Percentiles rank a stretch among this genome's conserved stretches.
phyloP scores from a whole-genome alignment of 2,329 filamentous ascomycete species.

The Trichoderma harzianum region DNA sequence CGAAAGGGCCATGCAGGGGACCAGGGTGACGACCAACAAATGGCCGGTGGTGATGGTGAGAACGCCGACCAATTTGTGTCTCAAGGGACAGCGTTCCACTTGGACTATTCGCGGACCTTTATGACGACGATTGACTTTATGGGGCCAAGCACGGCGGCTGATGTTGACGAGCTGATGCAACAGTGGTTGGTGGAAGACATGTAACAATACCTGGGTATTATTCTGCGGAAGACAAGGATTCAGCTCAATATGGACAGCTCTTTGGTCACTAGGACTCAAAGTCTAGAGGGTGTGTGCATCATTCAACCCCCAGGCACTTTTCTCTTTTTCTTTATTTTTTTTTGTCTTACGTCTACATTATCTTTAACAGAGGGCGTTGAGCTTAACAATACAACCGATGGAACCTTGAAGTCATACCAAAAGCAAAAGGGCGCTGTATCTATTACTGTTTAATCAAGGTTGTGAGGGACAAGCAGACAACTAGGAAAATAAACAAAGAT shows the following conservation, averaged over 20 bases:
- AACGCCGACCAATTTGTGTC: too few species aligned
- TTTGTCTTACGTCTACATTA: neutral
- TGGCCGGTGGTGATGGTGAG: neutral
- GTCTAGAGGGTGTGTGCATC: neutral
- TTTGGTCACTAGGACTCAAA: neutral
- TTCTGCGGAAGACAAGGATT: neutral
- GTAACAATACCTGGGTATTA: neutral
- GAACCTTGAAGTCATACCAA: neutral
- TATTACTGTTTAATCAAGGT: neutral
- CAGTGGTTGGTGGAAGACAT: conserved; percentile 5
- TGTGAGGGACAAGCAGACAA: neutral
- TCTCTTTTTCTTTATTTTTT: neutral
- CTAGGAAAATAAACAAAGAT: neutral
- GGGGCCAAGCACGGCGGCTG: neutral
- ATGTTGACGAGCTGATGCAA: conserved; percentile 10
- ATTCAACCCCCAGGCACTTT: neutral
- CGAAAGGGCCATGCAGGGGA: neutral
- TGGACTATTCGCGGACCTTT: neutral
- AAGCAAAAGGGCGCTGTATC: neutral
- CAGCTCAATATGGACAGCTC: neutral
- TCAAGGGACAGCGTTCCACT: neutral
- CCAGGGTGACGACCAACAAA: neutral
- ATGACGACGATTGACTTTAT: conserved; percentile 12
- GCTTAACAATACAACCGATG: neutral
- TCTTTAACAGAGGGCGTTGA: neutral